Base-by-base conservation (phyloP, 192 early-diverging fungal genomes). In the Paraglomus occultum region DNA sequence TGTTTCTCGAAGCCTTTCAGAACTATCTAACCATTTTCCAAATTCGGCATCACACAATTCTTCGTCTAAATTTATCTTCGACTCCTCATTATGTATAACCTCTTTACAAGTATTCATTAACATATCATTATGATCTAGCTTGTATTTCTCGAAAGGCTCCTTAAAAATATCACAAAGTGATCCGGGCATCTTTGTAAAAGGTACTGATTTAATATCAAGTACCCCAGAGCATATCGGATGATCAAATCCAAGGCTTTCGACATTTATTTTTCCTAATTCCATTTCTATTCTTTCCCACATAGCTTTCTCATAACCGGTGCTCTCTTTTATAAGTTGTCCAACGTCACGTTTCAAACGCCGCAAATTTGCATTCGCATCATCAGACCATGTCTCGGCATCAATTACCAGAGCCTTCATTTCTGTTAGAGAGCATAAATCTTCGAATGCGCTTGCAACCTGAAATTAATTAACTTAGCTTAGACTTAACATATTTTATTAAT, bases 281-380 rank as follows among this genome's bases (percentile, higher is more conserved):
- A 60, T 60, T 38, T 38, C 58, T 38, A 60, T 60, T 38, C 58
- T 60, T 40, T 60, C 58, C 58, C 58, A 60, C 17, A 60, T 60
- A 14, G 38, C 39, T 42, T 60, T 60, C 58, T 60, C 38, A 60
- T 60, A 60, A 38, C 58, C 43, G 43, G 23, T 4, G 4, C 58
- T 60, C 23, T 60, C 58, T 14, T 7, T 60, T 60, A 60, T 60
- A 14, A 8, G 43, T 8, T 6, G 58, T 38, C 23, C 4, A 60
- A 60, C 58, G 4, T 60, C 58, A 60, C 12, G 38, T 15, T 43
- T 60, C 9, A 60, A 60, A 60, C 0, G 17, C n/a, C 9, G 0
- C 40, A 60, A 60, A 60, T 60, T 42, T 42, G 58, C 31, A 60
- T 60, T 60, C 39, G 58, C 38, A 42, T 60, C 38, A 42, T 42